Base-by-base conservation (phyloP, 495 filamentous ascomycete genomes). In the Xylaria venustula region DNA sequence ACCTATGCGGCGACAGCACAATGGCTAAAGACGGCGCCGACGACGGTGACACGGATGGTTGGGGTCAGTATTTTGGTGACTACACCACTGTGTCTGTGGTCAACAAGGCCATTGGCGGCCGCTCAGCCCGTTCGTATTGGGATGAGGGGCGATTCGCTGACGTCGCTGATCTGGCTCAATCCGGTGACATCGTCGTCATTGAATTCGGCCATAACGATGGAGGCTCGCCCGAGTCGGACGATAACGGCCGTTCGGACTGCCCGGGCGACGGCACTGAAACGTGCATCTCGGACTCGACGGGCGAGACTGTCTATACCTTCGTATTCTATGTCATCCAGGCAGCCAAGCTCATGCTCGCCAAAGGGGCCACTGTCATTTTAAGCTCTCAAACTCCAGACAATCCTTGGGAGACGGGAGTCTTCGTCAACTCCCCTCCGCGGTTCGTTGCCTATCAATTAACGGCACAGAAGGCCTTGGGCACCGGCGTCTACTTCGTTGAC, bases 201-300 rank as follows among this genome's bases (percentile, higher is more conserved):
- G 79, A 80, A 54, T 80, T 80, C 52, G 79, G 79, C 6, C 78
- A 79, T 53, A 81, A 81, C 57, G 79, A 81, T 54, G 72, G 73
- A 4, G 72, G 73, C 23, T 71, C 68, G 37, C 67, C 71, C 9
- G 28, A 30, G 17, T 68, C 63, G 9, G 66, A 9, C 14, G 74
- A 77, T 60, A 86, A 86, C 64, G 85, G 85, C 11, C 78, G 84
- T 32, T 83, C 79, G 0, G 84, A 83, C 64, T 86, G 85, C 50
- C 67, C 73, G 6, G 83, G 81, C 22, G 75, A 72, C 0, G 84
- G 80, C n/a, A 68, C 66, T 52, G 76, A 88, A 64, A 86, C 81
- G 1, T 88, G 85, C 74, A 41, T 54, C 41, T 61, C 58, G 1
- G 42, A 54, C n/a, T 3, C 71, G 44, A 51, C 71, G 67, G 51